phyloP scores from a whole-genome alignment of 345 rosid genomes.

The Schrenkiella parvula region DNA sequence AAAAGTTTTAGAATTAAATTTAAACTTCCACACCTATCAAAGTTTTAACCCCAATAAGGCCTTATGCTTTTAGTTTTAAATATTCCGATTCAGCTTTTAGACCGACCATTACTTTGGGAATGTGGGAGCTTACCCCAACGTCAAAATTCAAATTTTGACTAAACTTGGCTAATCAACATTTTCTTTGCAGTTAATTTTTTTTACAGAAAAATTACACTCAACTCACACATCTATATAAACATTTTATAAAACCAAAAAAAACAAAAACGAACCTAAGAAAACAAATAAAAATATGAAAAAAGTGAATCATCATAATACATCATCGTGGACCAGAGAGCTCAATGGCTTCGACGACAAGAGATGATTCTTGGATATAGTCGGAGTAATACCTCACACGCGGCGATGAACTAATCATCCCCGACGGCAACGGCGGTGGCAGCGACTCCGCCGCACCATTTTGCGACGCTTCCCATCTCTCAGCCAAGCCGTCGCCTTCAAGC shows the following conservation, averaged over 20 bases:
- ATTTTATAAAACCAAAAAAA: background rate
- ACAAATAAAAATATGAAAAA: background rate
- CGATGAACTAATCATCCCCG: slow-evolving; percentile 26
- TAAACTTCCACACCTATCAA: too few relatives aligned
- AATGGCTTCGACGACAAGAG: slow-evolving; percentile 90
- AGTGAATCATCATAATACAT: background rate
- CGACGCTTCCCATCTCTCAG: slow-evolving; percentile 85
- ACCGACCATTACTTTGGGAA: too few relatives aligned
- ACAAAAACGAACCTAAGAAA: background rate
- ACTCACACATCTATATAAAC: slow-evolving; percentile 31
- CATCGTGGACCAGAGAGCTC: slow-evolving; percentile 96
- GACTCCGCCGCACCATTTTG: slow-evolving; percentile 40
- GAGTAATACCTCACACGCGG: slow-evolving; percentile 44
- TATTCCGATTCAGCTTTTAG: too few relatives aligned
- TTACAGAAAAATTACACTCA: slow-evolving; percentile 50
- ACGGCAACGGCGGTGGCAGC: slow-evolving; percentile 33
- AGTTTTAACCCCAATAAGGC: too few relatives aligned
- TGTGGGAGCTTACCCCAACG: too few relatives aligned
- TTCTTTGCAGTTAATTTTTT: slow-evolving; percentile 14
- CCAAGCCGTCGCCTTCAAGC: slow-evolving; percentile 84
- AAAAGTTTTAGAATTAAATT: too few relatives aligned
- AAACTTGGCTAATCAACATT: background rate
- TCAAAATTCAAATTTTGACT: too few relatives aligned
- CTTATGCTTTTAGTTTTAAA: too few relatives aligned
- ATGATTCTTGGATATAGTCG: slow-evolving; percentile 82